phyloP scores from a whole-genome alignment of 805 yeast genomes.

The Myxozyma vanderwaltii region DNA sequence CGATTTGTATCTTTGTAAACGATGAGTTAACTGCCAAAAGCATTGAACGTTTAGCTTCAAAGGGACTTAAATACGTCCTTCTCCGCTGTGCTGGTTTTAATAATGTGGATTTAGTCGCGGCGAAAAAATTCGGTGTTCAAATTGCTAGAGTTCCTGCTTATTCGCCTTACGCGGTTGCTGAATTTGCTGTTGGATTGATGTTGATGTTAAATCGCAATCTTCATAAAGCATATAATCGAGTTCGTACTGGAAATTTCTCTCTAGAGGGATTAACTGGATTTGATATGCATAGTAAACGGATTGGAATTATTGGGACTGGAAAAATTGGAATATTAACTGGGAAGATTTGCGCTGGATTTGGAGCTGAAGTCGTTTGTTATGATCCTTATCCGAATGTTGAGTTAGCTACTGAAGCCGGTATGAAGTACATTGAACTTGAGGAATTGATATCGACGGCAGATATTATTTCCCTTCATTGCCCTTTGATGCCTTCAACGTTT shows the following conservation, averaged over 20 bases:
- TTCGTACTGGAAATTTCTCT: slow-evolving; percentile 38
- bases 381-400: slow-evolving; percentile 44
- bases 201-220: slow-evolving; percentile 38
- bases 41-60: slow-evolving; percentile 27
- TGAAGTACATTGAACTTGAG: slow-evolving; percentile 46
- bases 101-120: slow-evolving; percentile 37
- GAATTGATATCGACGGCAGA: slow-evolving; percentile 47
- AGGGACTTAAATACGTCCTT: slow-evolving; percentile 33
- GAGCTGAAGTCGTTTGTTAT: slow-evolving; percentile 50
- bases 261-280: slow-evolving; percentile 38
- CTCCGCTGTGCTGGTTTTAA: slow-evolving; percentile 39
- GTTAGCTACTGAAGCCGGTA: slow-evolving; percentile 42
- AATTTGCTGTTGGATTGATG: slow-evolving; percentile 38
- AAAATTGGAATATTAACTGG: slow-evolving; percentile 52
- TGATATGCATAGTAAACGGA: slow-evolving; percentile 44
- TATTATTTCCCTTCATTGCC: slow-evolving; percentile 50
- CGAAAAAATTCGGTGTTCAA: slow-evolving; percentile 30
- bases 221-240: slow-evolving; percentile 38
- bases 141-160: slow-evolving; percentile 40
- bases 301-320: slow-evolving; percentile 54
- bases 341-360: slow-evolving; percentile 47
- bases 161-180: slow-evolving; percentile 40
- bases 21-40: slow-evolving; percentile 28
- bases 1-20: slow-evolving; percentile 37
- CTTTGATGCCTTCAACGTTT: slow-evolving; percentile 50